Evolutionary conservation across 495 filamentous ascomycete species (phyloP).

Genomic region (Glutinoglossum americanum): DNA sequence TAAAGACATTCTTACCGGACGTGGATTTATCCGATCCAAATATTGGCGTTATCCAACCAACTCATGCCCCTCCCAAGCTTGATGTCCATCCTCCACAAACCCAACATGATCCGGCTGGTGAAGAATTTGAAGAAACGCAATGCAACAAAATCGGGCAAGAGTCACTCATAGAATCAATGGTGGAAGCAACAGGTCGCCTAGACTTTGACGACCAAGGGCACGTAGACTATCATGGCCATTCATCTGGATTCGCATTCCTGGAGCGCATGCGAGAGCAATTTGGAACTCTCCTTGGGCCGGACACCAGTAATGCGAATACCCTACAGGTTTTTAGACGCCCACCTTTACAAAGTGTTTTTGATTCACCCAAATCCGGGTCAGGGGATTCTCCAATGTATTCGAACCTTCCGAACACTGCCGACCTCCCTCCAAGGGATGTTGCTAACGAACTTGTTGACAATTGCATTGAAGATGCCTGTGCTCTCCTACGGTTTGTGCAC

Average conservation of each 20-base stretch:
- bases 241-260: conserved; percentile 76
- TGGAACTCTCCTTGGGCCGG: conserved; percentile 34
- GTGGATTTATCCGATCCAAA: conserved; percentile 67
- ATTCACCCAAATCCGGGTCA: conserved; percentile 47
- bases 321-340: conserved; percentile 18
- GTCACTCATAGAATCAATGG: conserved; percentile 80
- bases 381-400: conserved; percentile 37
- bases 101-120: background rate
- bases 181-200: conserved; percentile 68
- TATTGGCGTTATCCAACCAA: conserved; percentile 33
- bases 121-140: conserved; percentile 13
- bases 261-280: conserved; percentile 70
- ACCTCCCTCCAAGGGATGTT: conserved; percentile 47
- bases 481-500: conserved; percentile 72
- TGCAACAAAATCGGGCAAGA: conserved; percentile 30
- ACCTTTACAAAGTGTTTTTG: conserved; percentile 33
- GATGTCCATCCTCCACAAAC: conserved; percentile 3
- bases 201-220: conserved; percentile 82
- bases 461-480: conserved; percentile 64
- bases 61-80: conserved; percentile 11
- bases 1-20: conserved; percentile 63
- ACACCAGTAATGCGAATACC: conserved; percentile 10
- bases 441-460: conserved; percentile 51
- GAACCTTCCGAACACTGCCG: conserved; percentile 30
- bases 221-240: conserved; percentile 89